These are phyloP conservation scores for Colletotrichum scovillei DNA, from an alignment of 2,329 filamentous ascomycete species.

Conservation along the genomic window DNA sequence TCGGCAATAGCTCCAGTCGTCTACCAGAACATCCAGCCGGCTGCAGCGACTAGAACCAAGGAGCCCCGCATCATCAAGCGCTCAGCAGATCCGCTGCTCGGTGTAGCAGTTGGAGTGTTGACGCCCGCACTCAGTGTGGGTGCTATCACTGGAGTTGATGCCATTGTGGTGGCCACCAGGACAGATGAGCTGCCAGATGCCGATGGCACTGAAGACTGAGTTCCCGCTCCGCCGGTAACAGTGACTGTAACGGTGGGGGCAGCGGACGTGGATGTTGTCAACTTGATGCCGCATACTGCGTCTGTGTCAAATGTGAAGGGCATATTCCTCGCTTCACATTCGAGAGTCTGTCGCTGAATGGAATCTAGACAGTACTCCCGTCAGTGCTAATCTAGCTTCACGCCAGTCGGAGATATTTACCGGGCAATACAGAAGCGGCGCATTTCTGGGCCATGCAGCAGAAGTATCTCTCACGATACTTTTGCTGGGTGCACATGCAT, in stretches of 20 bases:
- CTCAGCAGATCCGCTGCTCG: too few species aligned
- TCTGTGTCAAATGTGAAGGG: background rate
- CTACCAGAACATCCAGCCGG: too few species aligned
- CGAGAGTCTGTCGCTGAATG: background rate
- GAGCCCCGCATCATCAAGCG: too few species aligned
- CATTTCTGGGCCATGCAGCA: constrained; percentile 14
- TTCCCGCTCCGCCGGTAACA: background rate
- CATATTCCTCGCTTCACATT: background rate
- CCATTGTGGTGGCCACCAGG: too few species aligned
- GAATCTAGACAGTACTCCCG: background rate
- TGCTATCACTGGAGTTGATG: too few species aligned
- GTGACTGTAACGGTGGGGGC: background rate
- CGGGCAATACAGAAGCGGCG: background rate
- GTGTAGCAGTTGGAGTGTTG: too few species aligned
- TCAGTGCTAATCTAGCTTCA: background rate
- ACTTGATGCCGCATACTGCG: background rate
- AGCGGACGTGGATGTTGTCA: background rate
- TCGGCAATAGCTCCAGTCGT: too few species aligned
- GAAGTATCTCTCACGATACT: constrained; percentile 4
- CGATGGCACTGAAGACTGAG: too few species aligned
- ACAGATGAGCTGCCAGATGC: too few species aligned
- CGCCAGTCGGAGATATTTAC: background rate
- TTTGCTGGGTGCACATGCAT: constrained; percentile 5
- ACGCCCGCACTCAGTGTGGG: too few species aligned
- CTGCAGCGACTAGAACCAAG: too few species aligned